Evolutionary conservation across 1,284 basidiomycete genomes (phyloP), one percentile per base, ranked within the genome.

Genomic region (Coniophora puteana): DNA sequence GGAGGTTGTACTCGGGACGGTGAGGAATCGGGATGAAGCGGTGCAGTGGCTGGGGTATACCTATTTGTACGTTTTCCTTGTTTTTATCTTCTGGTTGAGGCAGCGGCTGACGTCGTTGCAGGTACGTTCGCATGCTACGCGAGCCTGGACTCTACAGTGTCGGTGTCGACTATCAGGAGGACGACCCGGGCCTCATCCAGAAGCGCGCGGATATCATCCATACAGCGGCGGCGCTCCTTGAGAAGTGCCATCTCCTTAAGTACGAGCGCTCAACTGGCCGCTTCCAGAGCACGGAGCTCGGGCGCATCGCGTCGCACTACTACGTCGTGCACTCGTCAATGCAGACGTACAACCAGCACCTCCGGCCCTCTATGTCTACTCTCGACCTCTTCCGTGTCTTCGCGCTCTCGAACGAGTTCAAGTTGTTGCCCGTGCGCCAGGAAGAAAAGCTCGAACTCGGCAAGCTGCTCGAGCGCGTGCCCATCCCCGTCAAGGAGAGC

Each of bases 1-100:
- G 14, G 96, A 99, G 68, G 92, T 99, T 36, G 96, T 99, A 0
- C 74, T 98, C 11, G 96, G 96, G 11, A 95, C 91, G 0, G 87
- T 99, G 39, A 76, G 95, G 49, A 99, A 98, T 62, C 75, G 93
- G 21, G 93, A 99, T 55, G 95, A 99, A 62, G 96, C 93, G 12
- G 94, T 98, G 1, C 92, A 97, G 54, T 99, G 95, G 95, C 68
- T 96, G 13, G 92, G 93, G 0, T 96, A 95, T 61, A 95, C 92
- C 0, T 96, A 96, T 62, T 63, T 94, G 87, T 92, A 55, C 56
- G 88, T 74, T n/a, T 22, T 7, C 45, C 40, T n/a, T n/a, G n/a
- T n/a, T n/a, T n/a, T n/a, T n/a, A 41, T 42, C 18, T 29, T 17
- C n/a, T 17, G 12, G 0, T n/a, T 24, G 5, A 16, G 25, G 13